Evolutionary conservation across 805 yeast genomes (phyloP).

Genomic region (Saccharomycopsis selenospora): DNA sequence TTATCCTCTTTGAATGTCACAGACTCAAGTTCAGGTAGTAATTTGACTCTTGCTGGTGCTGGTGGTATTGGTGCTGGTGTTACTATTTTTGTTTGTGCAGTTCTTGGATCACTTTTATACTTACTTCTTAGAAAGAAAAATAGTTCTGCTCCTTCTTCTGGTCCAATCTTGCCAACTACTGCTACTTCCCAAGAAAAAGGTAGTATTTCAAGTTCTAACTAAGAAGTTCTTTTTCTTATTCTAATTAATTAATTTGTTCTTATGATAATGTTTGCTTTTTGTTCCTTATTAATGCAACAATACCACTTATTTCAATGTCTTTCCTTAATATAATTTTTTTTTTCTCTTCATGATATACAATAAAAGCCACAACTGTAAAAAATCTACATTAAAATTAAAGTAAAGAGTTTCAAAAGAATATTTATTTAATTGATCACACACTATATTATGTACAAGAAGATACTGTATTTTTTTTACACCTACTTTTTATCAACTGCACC

Average conservation of each 20-base stretch:
- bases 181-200: background rate
- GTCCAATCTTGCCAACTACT: constrained; percentile 2
- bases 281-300: background rate
- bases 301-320: background rate
- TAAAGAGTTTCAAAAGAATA: too few species aligned
- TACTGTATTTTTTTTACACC: background rate
- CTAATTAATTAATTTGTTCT: too few species aligned
- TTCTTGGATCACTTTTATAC: constrained; percentile 29
- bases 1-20: constrained; percentile 24
- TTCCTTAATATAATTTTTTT: background rate
- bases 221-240: background rate
- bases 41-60: constrained; percentile 35
- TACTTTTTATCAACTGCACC: constrained; percentile 27
- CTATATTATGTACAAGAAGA: too few species aligned
- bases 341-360: too few species aligned
- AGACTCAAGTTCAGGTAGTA: constrained; percentile 12
- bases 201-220: background rate
- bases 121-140: constrained; percentile 14
- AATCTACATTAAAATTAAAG: too few species aligned
- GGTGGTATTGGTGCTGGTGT: constrained; percentile 48
- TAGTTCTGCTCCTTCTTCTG: background rate
- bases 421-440: too few species aligned
- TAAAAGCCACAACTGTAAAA: too few species aligned
- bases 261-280: background rate
- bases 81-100: constrained; percentile 34